These are phyloP conservation scores for Hansfordia pulvinata DNA, from an alignment of 2,329 filamentous ascomycete genomes.

Conservation along the genomic window DNA sequence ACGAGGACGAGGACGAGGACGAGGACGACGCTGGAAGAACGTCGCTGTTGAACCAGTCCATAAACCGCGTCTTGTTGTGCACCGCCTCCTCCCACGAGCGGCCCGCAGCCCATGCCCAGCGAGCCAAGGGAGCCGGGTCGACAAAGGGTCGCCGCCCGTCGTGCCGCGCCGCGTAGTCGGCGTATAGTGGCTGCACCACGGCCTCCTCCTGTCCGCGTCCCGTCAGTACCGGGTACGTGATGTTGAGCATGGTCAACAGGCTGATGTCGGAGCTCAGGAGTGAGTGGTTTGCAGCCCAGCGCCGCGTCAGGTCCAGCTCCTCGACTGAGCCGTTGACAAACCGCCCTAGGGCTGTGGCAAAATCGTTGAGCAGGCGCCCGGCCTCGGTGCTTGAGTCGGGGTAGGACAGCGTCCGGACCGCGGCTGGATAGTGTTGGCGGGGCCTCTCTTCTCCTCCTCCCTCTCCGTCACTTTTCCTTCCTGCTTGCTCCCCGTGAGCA, in stretches of 20 bases:
- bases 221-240: conserved; percentile 1
- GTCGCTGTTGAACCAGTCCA: conserved; percentile 26
- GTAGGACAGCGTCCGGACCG: neutral
- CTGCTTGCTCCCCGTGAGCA: too few species aligned
- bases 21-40: neutral
- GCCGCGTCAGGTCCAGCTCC: neutral
- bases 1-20: neutral
- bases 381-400: neutral
- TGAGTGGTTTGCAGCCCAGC: conserved; percentile 1
- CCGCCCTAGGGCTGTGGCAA: neutral
- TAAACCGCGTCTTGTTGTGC: conserved; percentile 33
- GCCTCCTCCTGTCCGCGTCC: neutral
- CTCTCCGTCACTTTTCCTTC: too few species aligned
- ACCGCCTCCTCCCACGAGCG: conserved; percentile 25
- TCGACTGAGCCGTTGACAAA: neutral
- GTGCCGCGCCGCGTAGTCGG: conserved; percentile 12
- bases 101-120: conserved; percentile 24
- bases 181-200: neutral
- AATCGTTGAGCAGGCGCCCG: neutral
- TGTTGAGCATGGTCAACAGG: conserved; percentile 1
- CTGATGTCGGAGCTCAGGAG: neutral
- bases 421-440: conserved; percentile 17
- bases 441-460: too few species aligned
- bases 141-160: conserved; percentile 24
- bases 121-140: conserved; percentile 32